Conservation (phyloP, 73 alveolate genomes). For the Tetrahymena borealis region DNA sequence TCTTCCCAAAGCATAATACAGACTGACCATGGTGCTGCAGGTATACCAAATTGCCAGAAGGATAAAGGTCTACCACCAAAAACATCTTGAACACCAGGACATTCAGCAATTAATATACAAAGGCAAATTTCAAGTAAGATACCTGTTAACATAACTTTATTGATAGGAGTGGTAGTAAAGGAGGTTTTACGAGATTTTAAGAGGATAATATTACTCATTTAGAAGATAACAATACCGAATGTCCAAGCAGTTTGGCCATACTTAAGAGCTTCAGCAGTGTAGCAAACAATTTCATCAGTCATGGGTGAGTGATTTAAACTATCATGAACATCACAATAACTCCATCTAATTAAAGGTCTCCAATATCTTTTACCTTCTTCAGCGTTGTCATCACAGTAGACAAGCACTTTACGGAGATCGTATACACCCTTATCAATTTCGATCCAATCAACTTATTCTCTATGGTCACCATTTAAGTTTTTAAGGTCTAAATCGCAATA, state of each 20-base stretch:
- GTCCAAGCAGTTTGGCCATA: conserved; percentile 83
- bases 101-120: neutral
- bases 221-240: conserved; percentile 53
- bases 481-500: conserved; percentile 7
- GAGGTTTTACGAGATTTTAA: neutral
- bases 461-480: neutral
- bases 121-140: neutral
- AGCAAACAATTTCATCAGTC: conserved; percentile 53
- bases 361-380: neutral
- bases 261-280: conserved; percentile 79
- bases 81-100: neutral
- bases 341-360: too few relatives aligned
- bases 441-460: neutral
- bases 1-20: neutral
- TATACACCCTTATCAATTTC: neutral
- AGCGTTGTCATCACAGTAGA: neutral
- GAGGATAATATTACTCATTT: neutral
- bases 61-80: neutral
- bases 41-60: neutral
- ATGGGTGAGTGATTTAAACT: conserved; percentile 1
- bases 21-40: neutral
- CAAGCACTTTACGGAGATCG: neutral
- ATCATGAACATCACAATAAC: neutral
- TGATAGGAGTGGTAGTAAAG: neutral
- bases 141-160: neutral